Evolutionary conservation across 2,329 filamentous ascomycete genomes (phyloP).

Genomic region (Amauroascus verrucosus): DNA sequence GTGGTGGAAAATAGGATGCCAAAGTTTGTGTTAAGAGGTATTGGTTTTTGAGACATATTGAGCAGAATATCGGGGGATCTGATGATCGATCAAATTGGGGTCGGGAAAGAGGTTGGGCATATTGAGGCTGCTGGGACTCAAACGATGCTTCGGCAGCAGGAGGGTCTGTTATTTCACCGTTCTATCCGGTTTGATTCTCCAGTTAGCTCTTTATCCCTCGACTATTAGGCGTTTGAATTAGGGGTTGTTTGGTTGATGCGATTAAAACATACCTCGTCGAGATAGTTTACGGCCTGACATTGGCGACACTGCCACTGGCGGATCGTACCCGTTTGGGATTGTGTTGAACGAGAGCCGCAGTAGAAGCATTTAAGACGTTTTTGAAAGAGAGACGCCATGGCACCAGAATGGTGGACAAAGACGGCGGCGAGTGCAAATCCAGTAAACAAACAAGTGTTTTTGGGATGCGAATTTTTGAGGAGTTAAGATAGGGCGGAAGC

Average conservation of each 20-base stretch:
- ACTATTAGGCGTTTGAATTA: not conserved
- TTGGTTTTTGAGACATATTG: slow-evolving; percentile 79
- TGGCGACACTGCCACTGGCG: slow-evolving; percentile 61
- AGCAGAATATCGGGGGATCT: slow-evolving; percentile 52
- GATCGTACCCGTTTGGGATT: slow-evolving; percentile 48
- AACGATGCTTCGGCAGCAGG: slow-evolving; percentile 51
- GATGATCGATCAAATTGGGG: slow-evolving; percentile 28
- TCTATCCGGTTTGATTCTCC: slow-evolving; percentile 38
- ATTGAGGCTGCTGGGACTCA: slow-evolving; percentile 37
- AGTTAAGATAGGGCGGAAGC: not conserved
- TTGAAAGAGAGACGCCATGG: slow-evolving; percentile 35
- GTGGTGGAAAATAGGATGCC: slow-evolving; percentile 64
- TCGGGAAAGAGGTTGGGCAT: slow-evolving; percentile 36
- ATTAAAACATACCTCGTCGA: slow-evolving; percentile 59
- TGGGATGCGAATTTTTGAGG: slow-evolving; percentile 1
- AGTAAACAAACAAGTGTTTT: slow-evolving; percentile 1
- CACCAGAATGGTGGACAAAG: not conserved
- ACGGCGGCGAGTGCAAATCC: no score
- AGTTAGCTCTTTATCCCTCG: not conserved
- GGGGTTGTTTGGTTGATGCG: slow-evolving; percentile 12
- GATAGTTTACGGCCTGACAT: slow-evolving; percentile 80
- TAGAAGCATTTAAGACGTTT: slow-evolving; percentile 65
- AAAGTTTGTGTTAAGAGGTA: slow-evolving; percentile 65
- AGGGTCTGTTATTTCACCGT: slow-evolving; percentile 83
- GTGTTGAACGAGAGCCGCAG: slow-evolving; percentile 59